A percentile compares a stretch with the other conserved stretches of the same genome.
Conservation (phyloP, 805 yeast genomes). For the Phaffomyces antillensis region DNA sequence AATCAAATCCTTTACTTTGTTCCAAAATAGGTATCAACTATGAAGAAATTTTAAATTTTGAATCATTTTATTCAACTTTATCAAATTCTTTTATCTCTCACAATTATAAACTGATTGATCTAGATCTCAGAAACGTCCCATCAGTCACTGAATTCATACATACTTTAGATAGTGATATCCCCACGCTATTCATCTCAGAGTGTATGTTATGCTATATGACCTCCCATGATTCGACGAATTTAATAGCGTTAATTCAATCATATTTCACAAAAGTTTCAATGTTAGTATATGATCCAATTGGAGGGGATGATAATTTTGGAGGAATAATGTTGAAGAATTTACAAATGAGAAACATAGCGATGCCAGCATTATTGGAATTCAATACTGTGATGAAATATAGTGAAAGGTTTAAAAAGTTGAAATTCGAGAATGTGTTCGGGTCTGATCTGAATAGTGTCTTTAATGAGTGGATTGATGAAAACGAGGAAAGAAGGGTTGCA, state of each 20-base stretch:
- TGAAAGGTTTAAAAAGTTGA: constrained; percentile 12
- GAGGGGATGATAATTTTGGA: constrained; percentile 46
- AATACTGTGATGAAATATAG: constrained; percentile 28
- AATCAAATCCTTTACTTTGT: constrained; percentile 8
- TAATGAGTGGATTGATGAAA: constrained; percentile 25
- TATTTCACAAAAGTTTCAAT: constrained; percentile 19
- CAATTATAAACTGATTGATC: constrained; percentile 23
- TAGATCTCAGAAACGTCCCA: constrained; percentile 28
- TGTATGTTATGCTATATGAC: constrained; percentile 50
- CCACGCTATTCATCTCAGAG: constrained; percentile 50
- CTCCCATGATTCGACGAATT: constrained; percentile 32
- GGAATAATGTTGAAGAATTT: constrained; percentile 46
- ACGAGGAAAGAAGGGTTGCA: constrained; percentile 36
- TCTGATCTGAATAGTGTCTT: constrained; percentile 29
- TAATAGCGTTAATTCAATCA: constrained; percentile 29
- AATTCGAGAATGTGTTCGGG: constrained; percentile 9
- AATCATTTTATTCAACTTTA: constrained; percentile 8
- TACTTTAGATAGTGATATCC: constrained; percentile 20
- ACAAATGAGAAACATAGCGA: constrained; percentile 34
- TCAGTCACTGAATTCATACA: constrained; percentile 23
- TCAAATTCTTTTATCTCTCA: constrained; percentile 23
- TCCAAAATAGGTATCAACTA: constrained; percentile 8
- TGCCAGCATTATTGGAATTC: constrained; percentile 32
- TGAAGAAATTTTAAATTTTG: background rate
- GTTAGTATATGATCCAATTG: constrained; percentile 54